Percentiles rank a stretch among this genome's conserved stretches.
These are phyloP conservation scores for Cetradonia linearis DNA, from an alignment of 495 filamentous ascomycete genomes.

Conservation along the genomic window DNA sequence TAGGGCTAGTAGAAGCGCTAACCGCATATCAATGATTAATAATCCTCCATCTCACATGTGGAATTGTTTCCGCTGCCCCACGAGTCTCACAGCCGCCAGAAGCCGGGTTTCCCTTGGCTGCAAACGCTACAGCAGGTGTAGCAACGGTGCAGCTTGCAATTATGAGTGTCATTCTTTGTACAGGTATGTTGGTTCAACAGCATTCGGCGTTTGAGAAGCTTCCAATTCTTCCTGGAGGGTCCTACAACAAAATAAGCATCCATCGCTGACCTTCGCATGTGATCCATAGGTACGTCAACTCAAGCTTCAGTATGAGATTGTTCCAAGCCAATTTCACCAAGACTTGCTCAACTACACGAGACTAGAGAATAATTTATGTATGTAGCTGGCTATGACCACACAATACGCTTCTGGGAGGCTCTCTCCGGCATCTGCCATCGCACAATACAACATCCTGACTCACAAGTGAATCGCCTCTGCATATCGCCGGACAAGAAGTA, in stretches of 20 bases:
- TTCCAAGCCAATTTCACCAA: not conserved
- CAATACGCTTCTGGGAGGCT: constrained; percentile 98
- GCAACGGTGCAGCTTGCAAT: constrained; percentile 5
- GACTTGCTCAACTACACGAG: not conserved
- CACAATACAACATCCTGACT: constrained; percentile 94
- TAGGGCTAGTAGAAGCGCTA: constrained; percentile 41
- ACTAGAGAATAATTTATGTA: not conserved
- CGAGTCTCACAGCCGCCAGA: not conserved
- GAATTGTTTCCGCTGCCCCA: constrained; percentile 3
- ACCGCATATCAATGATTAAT: no score
- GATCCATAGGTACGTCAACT: not conserved
- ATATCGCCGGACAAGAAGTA: constrained; percentile 97
- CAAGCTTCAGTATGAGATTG: not conserved
- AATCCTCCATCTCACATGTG: no score
- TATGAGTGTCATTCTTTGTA: constrained; percentile 85
- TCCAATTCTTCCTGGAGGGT: not conserved
- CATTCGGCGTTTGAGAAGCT: constrained; percentile 21
- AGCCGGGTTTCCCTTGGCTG: not conserved
- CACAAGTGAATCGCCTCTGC: constrained; percentile 94
- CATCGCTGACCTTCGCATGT: not conserved
- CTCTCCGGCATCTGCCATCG: constrained; percentile 95
- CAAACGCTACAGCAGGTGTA: no score
- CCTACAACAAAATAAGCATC: not conserved
- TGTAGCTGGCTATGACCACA: constrained; percentile 94
- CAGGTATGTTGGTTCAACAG: constrained; percentile 46